Conservation (phyloP, 345 rosid genomes). For the Bruguiera parviflora region DNA sequence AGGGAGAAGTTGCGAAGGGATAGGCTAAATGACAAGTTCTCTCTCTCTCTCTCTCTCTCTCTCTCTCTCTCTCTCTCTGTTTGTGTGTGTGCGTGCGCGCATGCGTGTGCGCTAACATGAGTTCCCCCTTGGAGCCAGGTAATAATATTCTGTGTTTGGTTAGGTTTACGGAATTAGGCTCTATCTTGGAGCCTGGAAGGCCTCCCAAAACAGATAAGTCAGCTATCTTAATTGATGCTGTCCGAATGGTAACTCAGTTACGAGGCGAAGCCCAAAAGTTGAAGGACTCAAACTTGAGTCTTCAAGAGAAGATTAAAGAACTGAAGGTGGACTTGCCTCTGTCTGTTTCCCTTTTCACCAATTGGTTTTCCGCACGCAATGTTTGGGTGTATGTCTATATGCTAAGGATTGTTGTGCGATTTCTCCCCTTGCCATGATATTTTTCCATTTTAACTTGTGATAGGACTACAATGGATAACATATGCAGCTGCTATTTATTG, state of each 20-base stretch:
- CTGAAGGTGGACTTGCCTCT: constrained; percentile 54
- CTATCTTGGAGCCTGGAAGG: constrained; percentile 79
- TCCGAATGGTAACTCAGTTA: constrained; percentile 72
- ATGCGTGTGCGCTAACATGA: too few relatives aligned
- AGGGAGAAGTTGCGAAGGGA: constrained; percentile 91
- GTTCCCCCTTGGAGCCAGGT: background rate
- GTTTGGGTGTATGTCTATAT: background rate
- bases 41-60: background rate
- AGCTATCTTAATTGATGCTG: constrained; percentile 78
- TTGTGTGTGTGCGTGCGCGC: too few relatives aligned
- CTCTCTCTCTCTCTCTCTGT: too few relatives aligned
- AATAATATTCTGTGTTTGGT: constrained; percentile 9
- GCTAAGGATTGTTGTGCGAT: background rate
- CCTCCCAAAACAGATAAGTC: constrained; percentile 78
- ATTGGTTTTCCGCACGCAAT: background rate
- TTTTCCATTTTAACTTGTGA: background rate
- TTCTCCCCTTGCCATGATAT: constrained; percentile 5
- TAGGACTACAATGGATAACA: background rate
- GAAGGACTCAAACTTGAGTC: constrained; percentile 71
- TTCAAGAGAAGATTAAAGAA: constrained; percentile 72
- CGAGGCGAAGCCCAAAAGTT: constrained; percentile 69
- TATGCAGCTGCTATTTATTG: background rate
- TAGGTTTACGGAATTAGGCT: constrained; percentile 80
- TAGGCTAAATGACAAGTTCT: constrained; percentile 69
- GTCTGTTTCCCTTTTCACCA: background rate